Percentiles rank a stretch among this genome's conserved stretches.
Conservation (phyloP, 441 rosid genomes). For the Isatis lusitanica region DNA sequence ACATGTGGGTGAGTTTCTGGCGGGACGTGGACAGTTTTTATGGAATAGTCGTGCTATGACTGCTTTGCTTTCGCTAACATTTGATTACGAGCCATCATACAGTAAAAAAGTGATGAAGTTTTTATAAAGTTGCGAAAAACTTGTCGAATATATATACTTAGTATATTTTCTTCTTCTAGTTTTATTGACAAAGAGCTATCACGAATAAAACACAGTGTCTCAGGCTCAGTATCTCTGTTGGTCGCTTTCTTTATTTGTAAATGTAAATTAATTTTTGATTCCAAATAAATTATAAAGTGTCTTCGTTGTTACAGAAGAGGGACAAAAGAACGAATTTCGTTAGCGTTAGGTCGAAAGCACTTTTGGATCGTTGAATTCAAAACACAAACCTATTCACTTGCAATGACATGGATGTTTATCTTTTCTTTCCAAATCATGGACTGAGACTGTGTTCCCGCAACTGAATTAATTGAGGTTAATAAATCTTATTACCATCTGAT, state of each 20-base stretch:
- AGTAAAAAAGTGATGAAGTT: conserved; percentile 1
- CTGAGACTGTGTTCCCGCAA: too few relatives aligned
- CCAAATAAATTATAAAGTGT: neutral
- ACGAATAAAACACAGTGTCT: neutral
- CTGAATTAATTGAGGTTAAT: too few relatives aligned
- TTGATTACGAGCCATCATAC: neutral
- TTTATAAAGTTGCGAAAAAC: conserved; percentile 2
- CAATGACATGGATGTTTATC: neutral
- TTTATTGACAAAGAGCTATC: conserved; percentile 2
- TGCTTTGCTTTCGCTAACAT: conserved; percentile 23
- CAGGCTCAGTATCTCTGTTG: neutral
- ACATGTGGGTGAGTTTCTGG: conserved; percentile 26
- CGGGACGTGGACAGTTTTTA: conserved; percentile 33
- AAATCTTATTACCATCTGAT: too few relatives aligned
- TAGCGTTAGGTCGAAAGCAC: conserved; percentile 25
- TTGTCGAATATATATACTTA: neutral
- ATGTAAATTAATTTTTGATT: neutral
- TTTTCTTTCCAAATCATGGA: too few relatives aligned
- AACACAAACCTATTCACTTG: neutral
- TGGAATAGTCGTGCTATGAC: conserved; percentile 25
- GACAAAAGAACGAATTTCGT: neutral
- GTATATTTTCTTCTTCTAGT: neutral
- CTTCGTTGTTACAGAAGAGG: neutral
- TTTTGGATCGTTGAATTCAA: conserved; percentile 21
- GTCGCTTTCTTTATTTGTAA: neutral